Percentiles rank a stretch among this genome's conserved stretches.
phyloP scores from a whole-genome alignment of 305 asterid species.

The Striga hermonthica region DNA sequence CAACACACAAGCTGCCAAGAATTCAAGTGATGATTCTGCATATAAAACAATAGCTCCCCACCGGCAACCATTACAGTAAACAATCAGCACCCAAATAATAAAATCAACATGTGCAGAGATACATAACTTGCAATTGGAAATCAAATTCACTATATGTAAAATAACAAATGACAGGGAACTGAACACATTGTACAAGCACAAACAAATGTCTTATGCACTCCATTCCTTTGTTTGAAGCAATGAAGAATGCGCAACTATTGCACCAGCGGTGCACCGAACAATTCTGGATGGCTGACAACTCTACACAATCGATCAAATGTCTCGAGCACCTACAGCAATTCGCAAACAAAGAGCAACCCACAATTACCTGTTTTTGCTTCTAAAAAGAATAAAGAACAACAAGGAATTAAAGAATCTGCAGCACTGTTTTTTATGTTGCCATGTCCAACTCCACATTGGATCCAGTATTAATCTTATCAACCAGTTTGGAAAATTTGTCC shows the following conservation, averaged over 20 bases:
- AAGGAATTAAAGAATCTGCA: conserved; percentile 3
- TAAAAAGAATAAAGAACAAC: conserved; percentile 12
- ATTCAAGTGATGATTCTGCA: too few relatives aligned
- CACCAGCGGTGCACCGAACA: conserved; percentile 23
- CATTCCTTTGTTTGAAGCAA: conserved; percentile 25
- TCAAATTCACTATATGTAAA: conserved; percentile 6
- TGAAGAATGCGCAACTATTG: conserved; percentile 23
- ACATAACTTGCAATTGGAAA: background rate
- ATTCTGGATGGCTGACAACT: conserved; percentile 13
- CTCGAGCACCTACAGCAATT: conserved; percentile 32
- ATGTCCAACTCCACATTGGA: conserved; percentile 30
- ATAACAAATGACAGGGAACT: background rate
- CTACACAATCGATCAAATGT: conserved; percentile 31
- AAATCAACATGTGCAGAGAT: background rate
- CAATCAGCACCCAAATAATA: background rate
- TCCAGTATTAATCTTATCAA: conserved; percentile 26
- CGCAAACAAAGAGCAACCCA: conserved; percentile 35
- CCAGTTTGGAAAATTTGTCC: conserved; percentile 17
- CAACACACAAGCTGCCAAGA: too few relatives aligned
- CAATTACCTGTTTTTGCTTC: conserved; percentile 20
- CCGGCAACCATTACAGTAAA: too few relatives aligned
- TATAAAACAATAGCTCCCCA: too few relatives aligned
- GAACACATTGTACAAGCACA: conserved; percentile 14
- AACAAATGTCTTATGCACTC: conserved; percentile 4
- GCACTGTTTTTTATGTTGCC: background rate